Conservation (phyloP, 306 rosid genomes). For the Adenanthera pavonina region DNA sequence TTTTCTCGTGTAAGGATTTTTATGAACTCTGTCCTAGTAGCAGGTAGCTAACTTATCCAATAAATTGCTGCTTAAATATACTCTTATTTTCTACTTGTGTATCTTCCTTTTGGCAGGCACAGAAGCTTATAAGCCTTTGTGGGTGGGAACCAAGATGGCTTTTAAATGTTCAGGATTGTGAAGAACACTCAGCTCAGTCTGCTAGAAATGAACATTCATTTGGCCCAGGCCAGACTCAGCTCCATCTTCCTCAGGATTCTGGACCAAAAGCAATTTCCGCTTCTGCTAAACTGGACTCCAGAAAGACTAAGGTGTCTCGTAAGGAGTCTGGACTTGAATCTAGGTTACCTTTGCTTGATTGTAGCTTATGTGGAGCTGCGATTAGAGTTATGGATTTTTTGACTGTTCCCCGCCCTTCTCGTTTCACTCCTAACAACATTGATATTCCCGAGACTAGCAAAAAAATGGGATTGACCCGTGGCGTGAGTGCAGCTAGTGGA, state of each 20-base stretch:
- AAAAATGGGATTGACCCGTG: constrained; percentile 97
- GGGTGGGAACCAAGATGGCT: constrained; percentile 99
- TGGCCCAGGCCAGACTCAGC: constrained; percentile 76
- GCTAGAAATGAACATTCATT: constrained; percentile 91
- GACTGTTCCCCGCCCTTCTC: constrained; percentile 83
- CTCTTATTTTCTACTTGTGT: constrained; percentile 41
- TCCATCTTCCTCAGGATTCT: constrained; percentile 68
- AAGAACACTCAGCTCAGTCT: constrained; percentile 98
- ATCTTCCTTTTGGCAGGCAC: constrained; percentile 73
- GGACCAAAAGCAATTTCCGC: constrained; percentile 76
- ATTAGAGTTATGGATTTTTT: constrained; percentile 82
- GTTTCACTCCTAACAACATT: constrained; percentile 68
- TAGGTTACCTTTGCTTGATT: constrained; percentile 85
- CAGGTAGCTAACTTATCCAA: constrained; percentile 21
- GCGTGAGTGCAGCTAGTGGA: constrained; percentile 99
- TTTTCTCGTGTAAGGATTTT: constrained; percentile 74
- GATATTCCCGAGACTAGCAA: constrained; percentile 86
- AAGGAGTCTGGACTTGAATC: constrained; percentile 76
- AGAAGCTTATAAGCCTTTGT: constrained; percentile 94
- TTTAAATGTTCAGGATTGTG: constrained; percentile 89
- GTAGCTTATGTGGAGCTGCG: constrained; percentile 96
- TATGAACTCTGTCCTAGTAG: constrained; percentile 15
- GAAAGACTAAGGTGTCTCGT: constrained; percentile 71
- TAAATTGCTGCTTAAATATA: no score
- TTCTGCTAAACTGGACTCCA: constrained; percentile 75